phyloP scores from a whole-genome alignment of 345 rosid species.

The Euclidium syriacum region DNA sequence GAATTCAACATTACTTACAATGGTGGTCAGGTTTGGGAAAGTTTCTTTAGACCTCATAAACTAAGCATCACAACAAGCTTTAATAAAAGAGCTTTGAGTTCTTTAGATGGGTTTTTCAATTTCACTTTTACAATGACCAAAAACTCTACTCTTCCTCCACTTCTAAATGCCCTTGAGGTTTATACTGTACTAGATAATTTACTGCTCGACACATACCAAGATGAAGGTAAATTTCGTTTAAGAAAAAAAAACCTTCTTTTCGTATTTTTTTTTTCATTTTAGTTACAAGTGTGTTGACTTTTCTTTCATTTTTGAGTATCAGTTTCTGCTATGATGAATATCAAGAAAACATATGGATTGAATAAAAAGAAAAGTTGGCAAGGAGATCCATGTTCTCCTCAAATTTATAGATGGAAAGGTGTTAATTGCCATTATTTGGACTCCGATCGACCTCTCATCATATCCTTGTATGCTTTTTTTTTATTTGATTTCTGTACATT shows the following conservation, averaged over 20 bases:
- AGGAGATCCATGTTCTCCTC: conserved; percentile 53
- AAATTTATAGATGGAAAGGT: conserved; percentile 38
- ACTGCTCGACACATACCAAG: conserved; percentile 26
- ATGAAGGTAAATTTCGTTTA: conserved; percentile 27
- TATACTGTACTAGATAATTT: conserved; percentile 21
- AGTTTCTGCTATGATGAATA: conserved; percentile 42
- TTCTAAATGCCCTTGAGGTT: conserved; percentile 38
- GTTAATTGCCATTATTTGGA: conserved; percentile 30
- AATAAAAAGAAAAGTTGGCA: conserved; percentile 36
- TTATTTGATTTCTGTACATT: neutral
- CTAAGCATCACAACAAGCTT: conserved; percentile 24
- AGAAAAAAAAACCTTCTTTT: neutral
- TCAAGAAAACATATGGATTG: conserved; percentile 42
- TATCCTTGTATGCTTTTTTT: conserved; percentile 41
- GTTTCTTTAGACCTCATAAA: conserved; percentile 21
- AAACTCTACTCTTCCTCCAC: conserved; percentile 34
- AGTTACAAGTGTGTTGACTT: no score
- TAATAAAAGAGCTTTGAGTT: conserved; percentile 9
- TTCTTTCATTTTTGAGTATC: neutral
- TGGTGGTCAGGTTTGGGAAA: conserved; percentile 16
- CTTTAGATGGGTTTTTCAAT: conserved; percentile 9
- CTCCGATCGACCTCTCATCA: conserved; percentile 28
- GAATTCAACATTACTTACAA: conserved; percentile 27
- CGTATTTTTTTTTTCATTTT: neutral
- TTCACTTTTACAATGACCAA: conserved; percentile 20